Evolutionary conservation across 805 yeast genomes (phyloP), one percentile per base, ranked within the genome.

Genomic region (Hagleromyces aurorensis): DNA sequence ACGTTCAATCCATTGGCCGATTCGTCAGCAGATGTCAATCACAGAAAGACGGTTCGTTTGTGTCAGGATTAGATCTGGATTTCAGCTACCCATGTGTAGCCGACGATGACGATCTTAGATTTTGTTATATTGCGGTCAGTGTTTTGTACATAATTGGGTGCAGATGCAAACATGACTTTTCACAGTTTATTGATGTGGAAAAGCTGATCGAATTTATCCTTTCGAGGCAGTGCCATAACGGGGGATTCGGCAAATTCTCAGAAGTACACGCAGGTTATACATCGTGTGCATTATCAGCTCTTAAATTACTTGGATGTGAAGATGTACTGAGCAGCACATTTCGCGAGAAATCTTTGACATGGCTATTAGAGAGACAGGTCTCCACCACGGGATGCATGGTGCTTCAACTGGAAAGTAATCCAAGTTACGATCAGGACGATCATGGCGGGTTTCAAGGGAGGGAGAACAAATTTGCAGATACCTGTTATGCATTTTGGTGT

Each of bases 231-330:
- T 57, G 64, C 18, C 66, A 55, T 41, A 75, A 70, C 44, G 96
- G 96, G 2, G 96, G 95, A 0, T 55, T 83, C 25, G 80, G 87
- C 4, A 53, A 59, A 4, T 47, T 50, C 21, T 57, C 63, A 9
- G 98, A 89, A 52, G 64, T 86, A 3, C 96, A 89, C 57, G 76
- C 85, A 6, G 98, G 97, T 0, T 65, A 81, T 36, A 80, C 94
- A 0, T 89, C 74, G 47, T 87, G 96, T 57, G 95, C 82, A 0
- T 44, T 87, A 14, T 79, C 80, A 0, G 54, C 81, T 1, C 61
- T 85, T 33, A 46, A 52, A 19, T 41, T 82, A 23, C 43, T 66
- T 4, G 60, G 48, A 4, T 36, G 39, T 8, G 18, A 63, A 6
- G 49, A 48, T 12, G n/a, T 24, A n/a, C 20, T 47, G 6, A 32